Evolutionary conservation across 2,329 filamentous ascomycete genomes (phyloP), one percentile per base, ranked within the genome.

Genomic region (Zymoseptoria brevis): DNA sequence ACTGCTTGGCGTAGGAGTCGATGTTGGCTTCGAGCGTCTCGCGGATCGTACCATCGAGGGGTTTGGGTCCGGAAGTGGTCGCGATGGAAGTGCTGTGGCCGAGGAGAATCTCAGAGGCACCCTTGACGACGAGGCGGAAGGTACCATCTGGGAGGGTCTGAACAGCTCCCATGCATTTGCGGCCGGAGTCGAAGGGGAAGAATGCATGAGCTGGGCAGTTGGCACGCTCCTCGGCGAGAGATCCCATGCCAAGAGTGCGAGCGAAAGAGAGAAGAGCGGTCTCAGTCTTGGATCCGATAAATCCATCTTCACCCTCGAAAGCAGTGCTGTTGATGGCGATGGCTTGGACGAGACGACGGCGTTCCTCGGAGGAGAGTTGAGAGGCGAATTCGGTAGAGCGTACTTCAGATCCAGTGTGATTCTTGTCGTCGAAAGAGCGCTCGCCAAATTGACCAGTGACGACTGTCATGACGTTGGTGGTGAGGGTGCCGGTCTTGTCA

Each of bases 211-310:
- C 74, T 24, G 81, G 78, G 41, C 80, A 79, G 64, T 87, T 88
- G 4, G 82, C 78, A 22, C 87, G 80, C 65, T 85, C 85, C 62
- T 85, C 79, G 53, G 76, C 76, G 9, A 89, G 74, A 0, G 81
- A 77, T 4, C 81, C 82, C 77, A 90, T 84, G 30, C 80, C 86
- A 16, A 90, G 76, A 66, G 83, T 77, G 53, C 82, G 80, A 26
- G 86, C 85, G 69, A 90, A 89, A n/a, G 79, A 77, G 16, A 91
- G 79, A 11, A 91, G 77, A 24, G 88, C 87, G 4, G 87, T 89
- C 70, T 91, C 88, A 0, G 88, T 91, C 74, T 90, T 90, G 4
- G 87, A 90, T 26, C 88, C 88, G 64, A 90, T 80, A 64, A 89
- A 90, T 48, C 84, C 84, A 53, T 83, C 79, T 29, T 86, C 83